These are phyloP conservation scores for Immersiella caudata DNA, from an alignment of 495 filamentous ascomycete genomes.

Conservation along the genomic window DNA sequence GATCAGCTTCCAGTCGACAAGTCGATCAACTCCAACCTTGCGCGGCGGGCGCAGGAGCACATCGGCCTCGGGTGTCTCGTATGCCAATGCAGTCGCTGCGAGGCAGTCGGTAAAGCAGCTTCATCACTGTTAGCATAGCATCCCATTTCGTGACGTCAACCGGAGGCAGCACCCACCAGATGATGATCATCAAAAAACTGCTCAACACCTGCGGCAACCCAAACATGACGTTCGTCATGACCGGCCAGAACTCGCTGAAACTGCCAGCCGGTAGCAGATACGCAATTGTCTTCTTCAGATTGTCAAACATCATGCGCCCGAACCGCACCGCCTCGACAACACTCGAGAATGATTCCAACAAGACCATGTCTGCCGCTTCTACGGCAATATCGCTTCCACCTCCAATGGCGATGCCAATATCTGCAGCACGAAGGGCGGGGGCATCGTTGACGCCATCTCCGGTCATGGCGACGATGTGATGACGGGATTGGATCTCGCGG, in stretches of 20 bases:
- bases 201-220: conserved; percentile 69
- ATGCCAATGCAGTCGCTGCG: conserved; percentile 66
- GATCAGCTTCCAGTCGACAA: conserved; percentile 67
- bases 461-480: conserved; percentile 61
- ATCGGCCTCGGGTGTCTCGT: conserved; percentile 73
- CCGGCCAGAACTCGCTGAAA: conserved; percentile 73
- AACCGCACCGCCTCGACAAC: conserved; percentile 71
- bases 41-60: conserved; percentile 63
- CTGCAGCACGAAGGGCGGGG: conserved; percentile 71
- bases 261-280: conserved; percentile 70
- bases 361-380: conserved; percentile 71
- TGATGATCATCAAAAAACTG: conserved; percentile 71
- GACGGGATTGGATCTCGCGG: conserved; percentile 61
- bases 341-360: conserved; percentile 66
- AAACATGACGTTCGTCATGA: conserved; percentile 67
- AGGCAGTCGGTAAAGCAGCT: conserved; percentile 71
- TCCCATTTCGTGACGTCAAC: conserved; percentile 29
- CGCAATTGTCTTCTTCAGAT: conserved; percentile 71
- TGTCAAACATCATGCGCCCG: conserved; percentile 69
- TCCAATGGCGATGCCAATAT: conserved; percentile 80
- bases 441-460: conserved; percentile 86
- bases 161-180: conserved; percentile 40
- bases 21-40: conserved; percentile 59
- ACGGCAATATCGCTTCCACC: conserved; percentile 77
- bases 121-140: neutral